These are phyloP conservation scores for Styphnolobium japonicum DNA, from an alignment of 306 rosid genomes.

Conservation along the genomic window DNA sequence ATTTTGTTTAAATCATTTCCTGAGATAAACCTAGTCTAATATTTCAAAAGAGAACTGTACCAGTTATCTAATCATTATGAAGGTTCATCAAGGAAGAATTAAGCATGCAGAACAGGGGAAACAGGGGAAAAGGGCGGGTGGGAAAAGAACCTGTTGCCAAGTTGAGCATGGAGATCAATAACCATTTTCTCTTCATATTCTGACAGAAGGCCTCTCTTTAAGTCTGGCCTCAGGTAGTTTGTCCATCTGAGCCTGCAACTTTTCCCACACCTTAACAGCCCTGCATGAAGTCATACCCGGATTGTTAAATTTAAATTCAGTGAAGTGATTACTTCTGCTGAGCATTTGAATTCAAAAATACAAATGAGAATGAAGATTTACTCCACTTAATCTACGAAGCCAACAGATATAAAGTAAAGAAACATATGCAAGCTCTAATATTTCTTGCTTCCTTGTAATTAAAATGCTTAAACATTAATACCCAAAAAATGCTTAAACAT, in stretches of 20 bases:
- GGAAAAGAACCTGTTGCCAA: slow-evolving; percentile 74
- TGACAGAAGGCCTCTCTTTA: slow-evolving; percentile 90
- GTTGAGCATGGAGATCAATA: slow-evolving; percentile 91
- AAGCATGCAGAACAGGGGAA: slow-evolving; percentile 21
- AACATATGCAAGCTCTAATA: not conserved
- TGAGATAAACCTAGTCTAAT: not conserved
- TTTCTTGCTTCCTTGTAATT: not conserved
- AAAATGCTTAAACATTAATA: not conserved
- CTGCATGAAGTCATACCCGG: slow-evolving; percentile 43
- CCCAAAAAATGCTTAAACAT: not conserved
- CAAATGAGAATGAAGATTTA: not conserved
- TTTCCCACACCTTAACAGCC: slow-evolving; percentile 87
- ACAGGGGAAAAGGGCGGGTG: not conserved
- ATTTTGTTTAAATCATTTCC: slow-evolving; percentile 12
- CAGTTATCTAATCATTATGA: not conserved
- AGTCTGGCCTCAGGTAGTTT: slow-evolving; percentile 84
- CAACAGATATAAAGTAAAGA: not conserved
- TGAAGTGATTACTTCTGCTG: not conserved
- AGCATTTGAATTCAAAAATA: not conserved
- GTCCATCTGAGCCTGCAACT: slow-evolving; percentile 98
- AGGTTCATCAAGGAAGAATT: not conserved
- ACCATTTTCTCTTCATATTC: slow-evolving; percentile 82
- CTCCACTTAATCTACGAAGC: not conserved
- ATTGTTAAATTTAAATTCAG: not conserved
- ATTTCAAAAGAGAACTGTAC: not conserved